A percentile compares a stretch with the other conserved stretches of the same genome.
These are phyloP conservation scores for Puccinia novopanici DNA, from an alignment of 1,284 basidiomycete species.

Conservation along the genomic window DNA sequence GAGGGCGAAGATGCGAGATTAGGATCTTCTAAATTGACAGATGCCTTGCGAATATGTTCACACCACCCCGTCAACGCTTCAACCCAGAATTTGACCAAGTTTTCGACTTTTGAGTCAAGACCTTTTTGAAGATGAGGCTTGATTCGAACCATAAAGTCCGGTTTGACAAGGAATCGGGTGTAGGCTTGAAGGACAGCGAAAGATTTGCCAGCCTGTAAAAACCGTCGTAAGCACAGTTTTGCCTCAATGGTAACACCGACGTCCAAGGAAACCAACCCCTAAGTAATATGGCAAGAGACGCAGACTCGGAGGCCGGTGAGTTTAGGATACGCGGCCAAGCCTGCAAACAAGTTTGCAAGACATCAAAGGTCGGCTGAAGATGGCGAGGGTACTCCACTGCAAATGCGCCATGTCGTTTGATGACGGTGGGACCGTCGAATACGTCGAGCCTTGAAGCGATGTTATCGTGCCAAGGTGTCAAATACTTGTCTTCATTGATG, in stretches of 20 bases:
- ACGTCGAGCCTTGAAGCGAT: constrained; percentile 18
- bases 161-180: constrained; percentile 46
- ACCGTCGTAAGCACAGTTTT: constrained; percentile 42
- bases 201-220: constrained; percentile 45
- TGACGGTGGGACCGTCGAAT: constrained; percentile 57
- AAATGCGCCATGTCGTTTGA: constrained; percentile 63
- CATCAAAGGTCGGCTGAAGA: constrained; percentile 69
- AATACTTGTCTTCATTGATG: constrained; percentile 40
- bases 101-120: constrained; percentile 38
- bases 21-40: constrained; percentile 17
- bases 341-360: constrained; percentile 78
- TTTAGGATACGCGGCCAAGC: constrained; percentile 77
- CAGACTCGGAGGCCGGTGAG: constrained; percentile 63
- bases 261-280: constrained; percentile 79
- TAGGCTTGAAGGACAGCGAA: constrained; percentile 45
- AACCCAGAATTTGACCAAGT: constrained; percentile 48
- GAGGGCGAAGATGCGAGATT: constrained; percentile 1
- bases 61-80: constrained; percentile 47
- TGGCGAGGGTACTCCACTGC: constrained; percentile 71
- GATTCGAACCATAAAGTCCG: constrained; percentile 40
- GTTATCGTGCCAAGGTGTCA: constrained; percentile 45
- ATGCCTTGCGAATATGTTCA: constrained; percentile 41
- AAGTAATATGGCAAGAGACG: constrained; percentile 77
- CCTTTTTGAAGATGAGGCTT: constrained; percentile 48
- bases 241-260: constrained; percentile 61